phyloP scores from a whole-genome alignment of 1,139 yeast species.

The Pichia sp. region DNA sequence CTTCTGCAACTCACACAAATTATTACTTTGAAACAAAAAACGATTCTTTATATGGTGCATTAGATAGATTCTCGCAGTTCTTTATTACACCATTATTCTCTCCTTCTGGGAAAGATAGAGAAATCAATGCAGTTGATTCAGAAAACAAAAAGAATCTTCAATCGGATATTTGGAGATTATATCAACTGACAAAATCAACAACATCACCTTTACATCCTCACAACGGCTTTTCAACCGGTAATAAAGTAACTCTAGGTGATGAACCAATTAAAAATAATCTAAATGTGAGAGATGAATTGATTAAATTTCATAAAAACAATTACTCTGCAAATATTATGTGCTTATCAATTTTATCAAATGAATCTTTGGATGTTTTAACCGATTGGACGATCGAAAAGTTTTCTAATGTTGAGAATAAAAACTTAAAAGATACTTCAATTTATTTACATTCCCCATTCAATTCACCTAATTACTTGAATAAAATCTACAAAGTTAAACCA shows the following conservation, averaged over 20 bases:
- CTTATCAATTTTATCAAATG: constrained; percentile 77
- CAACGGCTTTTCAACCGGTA: constrained; percentile 73
- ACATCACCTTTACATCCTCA: constrained; percentile 70
- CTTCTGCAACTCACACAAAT: constrained; percentile 84
- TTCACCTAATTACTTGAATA: constrained; percentile 40
- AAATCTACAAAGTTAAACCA: constrained; percentile 61
- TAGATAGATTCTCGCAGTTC: constrained; percentile 89
- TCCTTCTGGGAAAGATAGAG: constrained; percentile 79
- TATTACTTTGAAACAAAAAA: constrained; percentile 81
- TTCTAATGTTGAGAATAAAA: constrained; percentile 51
- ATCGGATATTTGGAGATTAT: constrained; percentile 80
- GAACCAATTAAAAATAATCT: constrained; percentile 43
- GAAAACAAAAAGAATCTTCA: constrained; percentile 93
- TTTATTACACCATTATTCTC: constrained; percentile 81
- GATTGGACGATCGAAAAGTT: constrained; percentile 68
- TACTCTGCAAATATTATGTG: constrained; percentile 82
- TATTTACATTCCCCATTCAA: constrained; percentile 40
- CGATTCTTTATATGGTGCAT: constrained; percentile 73
- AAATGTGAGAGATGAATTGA: constrained; percentile 59
- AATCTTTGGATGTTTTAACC: constrained; percentile 63
- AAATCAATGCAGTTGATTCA: constrained; percentile 89
- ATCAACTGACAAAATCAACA: constrained; percentile 72
- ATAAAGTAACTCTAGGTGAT: constrained; percentile 52
- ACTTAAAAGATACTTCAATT: constrained; percentile 41
- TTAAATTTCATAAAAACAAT: constrained; percentile 53